Evolutionary conservation across 805 yeast genomes (phyloP).

Genomic region (Pichia occidentalis): DNA sequence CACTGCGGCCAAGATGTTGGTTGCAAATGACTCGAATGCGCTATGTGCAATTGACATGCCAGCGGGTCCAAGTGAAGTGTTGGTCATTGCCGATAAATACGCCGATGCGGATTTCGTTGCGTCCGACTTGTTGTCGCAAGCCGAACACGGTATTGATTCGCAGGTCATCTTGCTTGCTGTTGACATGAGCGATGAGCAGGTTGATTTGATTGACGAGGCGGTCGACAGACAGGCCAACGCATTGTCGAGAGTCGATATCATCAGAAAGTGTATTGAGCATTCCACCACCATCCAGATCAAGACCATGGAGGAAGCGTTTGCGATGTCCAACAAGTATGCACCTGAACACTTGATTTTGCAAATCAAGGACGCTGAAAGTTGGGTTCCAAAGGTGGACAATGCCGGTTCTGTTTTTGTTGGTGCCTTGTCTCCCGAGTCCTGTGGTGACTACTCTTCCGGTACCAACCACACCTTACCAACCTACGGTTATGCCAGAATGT

Average conservation of each 20-base stretch:
- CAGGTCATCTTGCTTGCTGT: conserved; percentile 92
- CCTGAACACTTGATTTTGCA: conserved; percentile 97
- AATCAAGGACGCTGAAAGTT: conserved; percentile 67
- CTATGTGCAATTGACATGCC: conserved; percentile 98
- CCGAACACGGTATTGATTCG: conserved; percentile 98
- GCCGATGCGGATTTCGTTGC: conserved; percentile 97
- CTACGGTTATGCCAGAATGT: conserved; percentile 96
- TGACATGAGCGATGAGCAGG: conserved; percentile 50
- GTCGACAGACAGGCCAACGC: conserved; percentile 75
- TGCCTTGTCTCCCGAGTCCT: conserved; percentile 91
- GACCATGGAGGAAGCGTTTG: conserved; percentile 71
- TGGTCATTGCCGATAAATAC: conserved; percentile 83
- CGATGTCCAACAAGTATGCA: conserved; percentile 85
- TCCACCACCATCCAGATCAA: conserved; percentile 73
- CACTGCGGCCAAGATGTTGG: conserved; percentile 97
- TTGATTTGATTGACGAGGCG: conserved; percentile 70
- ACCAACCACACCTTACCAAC: conserved; percentile 98
- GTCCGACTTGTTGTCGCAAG: conserved; percentile 92
- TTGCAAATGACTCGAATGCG: conserved; percentile 92
- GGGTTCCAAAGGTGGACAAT: conserved; percentile 69
- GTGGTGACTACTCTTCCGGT: conserved; percentile 98
- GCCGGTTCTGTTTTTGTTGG: conserved; percentile 98
- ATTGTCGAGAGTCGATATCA: conserved; percentile 89
- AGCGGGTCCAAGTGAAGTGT: conserved; percentile 98
- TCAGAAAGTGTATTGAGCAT: conserved; percentile 86